These are phyloP conservation scores for Leccinum huronense DNA, from an alignment of 1,284 basidiomycete genomes.

Conservation along the genomic window DNA sequence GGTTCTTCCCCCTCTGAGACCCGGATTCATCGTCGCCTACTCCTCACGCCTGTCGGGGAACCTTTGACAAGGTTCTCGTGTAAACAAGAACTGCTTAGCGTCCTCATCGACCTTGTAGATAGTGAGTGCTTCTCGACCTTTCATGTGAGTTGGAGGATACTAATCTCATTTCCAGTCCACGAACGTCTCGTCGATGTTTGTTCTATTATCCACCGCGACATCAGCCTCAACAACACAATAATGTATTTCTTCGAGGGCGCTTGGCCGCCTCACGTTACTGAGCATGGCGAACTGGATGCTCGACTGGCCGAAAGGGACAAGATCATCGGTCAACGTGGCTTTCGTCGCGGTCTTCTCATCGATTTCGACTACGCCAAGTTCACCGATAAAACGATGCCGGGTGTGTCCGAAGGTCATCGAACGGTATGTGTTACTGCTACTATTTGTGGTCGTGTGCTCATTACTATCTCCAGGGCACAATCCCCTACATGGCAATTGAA, in stretches of 20 bases:
- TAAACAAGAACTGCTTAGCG: neutral
- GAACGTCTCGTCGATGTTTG: neutral
- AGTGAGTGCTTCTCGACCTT: neutral
- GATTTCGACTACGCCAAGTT: neutral
- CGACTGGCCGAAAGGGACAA: neutral
- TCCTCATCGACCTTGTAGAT: neutral
- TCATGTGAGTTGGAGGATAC: neutral
- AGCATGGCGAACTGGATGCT: neutral
- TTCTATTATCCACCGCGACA: neutral
- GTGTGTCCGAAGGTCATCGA: neutral
- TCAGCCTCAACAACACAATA: neutral
- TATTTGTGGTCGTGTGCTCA: neutral
- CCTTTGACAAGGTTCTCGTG: neutral
- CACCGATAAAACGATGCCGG: neutral
- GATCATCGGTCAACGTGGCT: neutral
- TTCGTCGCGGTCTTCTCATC: neutral
- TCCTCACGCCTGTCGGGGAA: neutral
- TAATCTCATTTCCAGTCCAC: neutral
- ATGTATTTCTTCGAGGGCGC: neutral
- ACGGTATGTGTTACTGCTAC: neutral
- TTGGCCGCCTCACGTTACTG: neutral
- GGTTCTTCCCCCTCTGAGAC: neutral
- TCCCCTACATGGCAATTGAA: neutral
- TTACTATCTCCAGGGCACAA: neutral
- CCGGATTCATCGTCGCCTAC: neutral